These are phyloP conservation scores for Mediolabrus comicus DNA, from an alignment of 108 stramenopile genomes.

Conservation along the genomic window DNA sequence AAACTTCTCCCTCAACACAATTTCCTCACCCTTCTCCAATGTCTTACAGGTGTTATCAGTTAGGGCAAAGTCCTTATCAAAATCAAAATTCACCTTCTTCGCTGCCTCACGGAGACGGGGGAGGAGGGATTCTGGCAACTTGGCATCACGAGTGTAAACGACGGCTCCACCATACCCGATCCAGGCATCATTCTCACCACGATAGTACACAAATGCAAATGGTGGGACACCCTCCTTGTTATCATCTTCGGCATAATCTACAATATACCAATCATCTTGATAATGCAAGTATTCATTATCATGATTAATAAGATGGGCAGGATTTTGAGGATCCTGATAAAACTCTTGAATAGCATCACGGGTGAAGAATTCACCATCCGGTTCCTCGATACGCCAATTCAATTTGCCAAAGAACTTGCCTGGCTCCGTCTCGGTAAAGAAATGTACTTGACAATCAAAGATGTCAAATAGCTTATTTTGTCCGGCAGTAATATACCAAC, in stretches of 20 bases:
- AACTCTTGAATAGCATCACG: conserved; percentile 90
- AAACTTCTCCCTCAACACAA: conserved; percentile 73
- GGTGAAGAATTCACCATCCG: conserved; percentile 96
- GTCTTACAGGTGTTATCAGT: conserved; percentile 80
- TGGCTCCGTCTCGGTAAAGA: conserved; percentile 89
- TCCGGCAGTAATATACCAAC: conserved; percentile 93
- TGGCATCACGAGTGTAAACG: conserved; percentile 87
- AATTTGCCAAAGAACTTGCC: conserved; percentile 88
- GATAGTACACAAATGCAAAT: conserved; percentile 94
- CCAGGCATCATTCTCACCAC: conserved; percentile 96
- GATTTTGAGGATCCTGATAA: conserved; percentile 84
- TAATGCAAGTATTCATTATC: conserved; percentile 98
- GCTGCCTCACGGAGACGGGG: conserved; percentile 80
- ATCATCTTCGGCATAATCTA: conserved; percentile 85
- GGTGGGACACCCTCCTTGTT: conserved; percentile 74
- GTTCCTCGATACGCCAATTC: conserved; percentile 93
- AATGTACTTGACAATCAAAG: conserved; percentile 98
- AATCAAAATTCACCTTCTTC: conserved; percentile 82
- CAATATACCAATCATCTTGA: conserved; percentile 96
- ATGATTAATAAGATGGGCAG: conserved; percentile 90
- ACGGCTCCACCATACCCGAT: conserved; percentile 95
- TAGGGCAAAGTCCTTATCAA: conserved; percentile 77
- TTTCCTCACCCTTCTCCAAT: conserved; percentile 47
- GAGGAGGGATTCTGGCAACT: conserved; percentile 77
- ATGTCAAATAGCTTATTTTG: conserved; percentile 91